phyloP scores from a whole-genome alignment of 139 green algal genomes.

The Tetratostichococcus sp. region DNA sequence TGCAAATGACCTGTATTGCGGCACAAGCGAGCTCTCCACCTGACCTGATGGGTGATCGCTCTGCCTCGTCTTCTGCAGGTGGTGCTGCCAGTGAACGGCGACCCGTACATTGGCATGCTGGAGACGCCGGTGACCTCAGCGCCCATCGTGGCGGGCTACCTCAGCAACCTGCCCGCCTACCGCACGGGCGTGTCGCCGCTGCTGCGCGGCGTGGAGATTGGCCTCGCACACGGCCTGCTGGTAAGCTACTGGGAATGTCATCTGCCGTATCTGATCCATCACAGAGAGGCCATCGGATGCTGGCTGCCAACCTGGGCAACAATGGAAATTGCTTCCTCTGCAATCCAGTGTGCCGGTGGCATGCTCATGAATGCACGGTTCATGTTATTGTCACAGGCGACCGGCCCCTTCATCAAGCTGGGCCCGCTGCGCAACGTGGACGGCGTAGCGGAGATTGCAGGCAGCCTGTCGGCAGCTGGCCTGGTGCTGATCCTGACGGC shows the following conservation, averaged over 20 bases:
- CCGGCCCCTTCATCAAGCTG: conserved; percentile 97
- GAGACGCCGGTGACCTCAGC: conserved; percentile 95
- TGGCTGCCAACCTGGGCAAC: too few relatives aligned
- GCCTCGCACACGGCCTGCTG: conserved; percentile 94
- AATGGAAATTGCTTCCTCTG: too few relatives aligned
- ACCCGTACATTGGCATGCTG: conserved; percentile 95
- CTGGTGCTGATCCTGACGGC: conserved; percentile 90
- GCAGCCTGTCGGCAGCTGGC: conserved; percentile 79
- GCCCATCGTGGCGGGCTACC: conserved; percentile 83
- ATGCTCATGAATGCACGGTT: too few relatives aligned
- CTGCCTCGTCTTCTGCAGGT: conserved; percentile 63
- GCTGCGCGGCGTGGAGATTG: conserved; percentile 95
- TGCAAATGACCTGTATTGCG: too few relatives aligned
- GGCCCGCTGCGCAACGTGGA: conserved; percentile 82
- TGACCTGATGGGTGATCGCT: too few relatives aligned
- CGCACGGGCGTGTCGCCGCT: conserved; percentile 86
- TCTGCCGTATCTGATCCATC: too few relatives aligned
- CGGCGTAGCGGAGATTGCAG: conserved; percentile 75
- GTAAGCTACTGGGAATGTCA: too few relatives aligned
- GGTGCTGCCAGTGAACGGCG: conserved; percentile 91
- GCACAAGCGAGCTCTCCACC: too few relatives aligned
- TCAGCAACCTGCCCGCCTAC: conserved; percentile 97
- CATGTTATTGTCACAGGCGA: too few relatives aligned
- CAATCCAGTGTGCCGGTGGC: too few relatives aligned
- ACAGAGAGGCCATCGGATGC: too few relatives aligned